Percentiles rank a stretch among this genome's conserved stretches.
phyloP scores from a whole-genome alignment of 352 stramenopile species.

The Pythium myriotylum region DNA sequence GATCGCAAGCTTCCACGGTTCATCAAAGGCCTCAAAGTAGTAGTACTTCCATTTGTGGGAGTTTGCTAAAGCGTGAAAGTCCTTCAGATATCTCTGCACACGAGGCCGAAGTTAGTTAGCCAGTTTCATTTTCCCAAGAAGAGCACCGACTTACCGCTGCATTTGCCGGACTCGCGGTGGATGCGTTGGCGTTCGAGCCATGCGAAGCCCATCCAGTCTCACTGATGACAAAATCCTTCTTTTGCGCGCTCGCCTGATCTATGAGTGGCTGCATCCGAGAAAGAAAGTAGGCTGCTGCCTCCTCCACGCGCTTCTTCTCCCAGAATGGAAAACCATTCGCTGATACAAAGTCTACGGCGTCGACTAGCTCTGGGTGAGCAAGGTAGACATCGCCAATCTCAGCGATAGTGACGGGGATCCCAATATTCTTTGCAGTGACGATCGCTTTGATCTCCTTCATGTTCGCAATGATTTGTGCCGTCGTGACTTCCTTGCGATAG shows the following conservation, averaged over 20 bases:
- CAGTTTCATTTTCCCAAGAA: too few species aligned
- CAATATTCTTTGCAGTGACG: constrained; percentile 20
- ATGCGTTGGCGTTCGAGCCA: constrained; percentile 41
- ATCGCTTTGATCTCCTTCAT: constrained; percentile 48
- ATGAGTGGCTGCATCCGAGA: constrained; percentile 45
- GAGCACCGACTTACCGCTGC: constrained; percentile 34
- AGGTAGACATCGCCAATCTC: constrained; percentile 75
- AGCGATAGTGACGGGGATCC: constrained; percentile 57
- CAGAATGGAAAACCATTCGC: constrained; percentile 76
- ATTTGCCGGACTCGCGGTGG: constrained; percentile 41
- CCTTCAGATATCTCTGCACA: constrained; percentile 51
- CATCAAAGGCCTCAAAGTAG: constrained; percentile 74
- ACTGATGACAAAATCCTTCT: constrained; percentile 61
- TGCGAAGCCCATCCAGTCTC: constrained; percentile 70
- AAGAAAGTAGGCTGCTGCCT: constrained; percentile 44
- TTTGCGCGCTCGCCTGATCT: constrained; percentile 23
- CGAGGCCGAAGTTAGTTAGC: background rate
- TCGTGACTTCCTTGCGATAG: constrained; percentile 64
- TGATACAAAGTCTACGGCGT: constrained; percentile 58
- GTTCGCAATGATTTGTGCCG: constrained; percentile 39
- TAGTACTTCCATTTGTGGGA: constrained; percentile 58
- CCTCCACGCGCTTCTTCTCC: constrained; percentile 45
- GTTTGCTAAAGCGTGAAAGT: constrained; percentile 51
- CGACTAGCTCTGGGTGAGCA: constrained; percentile 41
- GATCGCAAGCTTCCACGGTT: constrained; percentile 52